These are phyloP conservation scores for Drechslerella coelobrocha DNA, from an alignment of 2,329 filamentous ascomycete species.

Conservation along the genomic window DNA sequence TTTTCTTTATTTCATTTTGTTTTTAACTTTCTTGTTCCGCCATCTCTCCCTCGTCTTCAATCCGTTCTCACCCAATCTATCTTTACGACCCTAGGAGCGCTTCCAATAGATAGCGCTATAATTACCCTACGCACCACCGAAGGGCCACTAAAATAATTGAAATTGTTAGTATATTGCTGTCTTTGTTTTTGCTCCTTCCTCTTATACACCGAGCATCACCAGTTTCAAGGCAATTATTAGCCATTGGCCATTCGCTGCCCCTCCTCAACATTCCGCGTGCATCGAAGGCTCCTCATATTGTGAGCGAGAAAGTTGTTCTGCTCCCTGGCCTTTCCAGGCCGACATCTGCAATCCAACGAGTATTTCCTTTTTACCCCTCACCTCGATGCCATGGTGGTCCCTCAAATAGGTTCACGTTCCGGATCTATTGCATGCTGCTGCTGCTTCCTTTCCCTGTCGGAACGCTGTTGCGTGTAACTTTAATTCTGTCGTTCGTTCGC, in stretches of 20 bases:
- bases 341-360: not conserved
- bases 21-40: slow-evolving; percentile 5
- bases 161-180: slow-evolving; percentile 23
- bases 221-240: slow-evolving; percentile 13
- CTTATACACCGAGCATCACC: not conserved
- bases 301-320: not conserved
- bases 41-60: slow-evolving; percentile 21
- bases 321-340: too few relatives aligned
- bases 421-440: not conserved
- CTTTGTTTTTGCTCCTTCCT: slow-evolving; percentile 3
- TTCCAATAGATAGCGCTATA: not conserved
- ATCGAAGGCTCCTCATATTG: not conserved
- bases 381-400: not conserved
- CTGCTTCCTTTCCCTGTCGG: slow-evolving; percentile 33
- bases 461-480: slow-evolving; percentile 32
- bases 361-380: slow-evolving; percentile 23
- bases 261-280: slow-evolving; percentile 6
- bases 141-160: not conserved
- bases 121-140: not conserved
- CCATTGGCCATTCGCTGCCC: slow-evolving; percentile 33
- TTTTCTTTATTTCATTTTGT: slow-evolving; percentile 8
- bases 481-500: not conserved
- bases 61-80: slow-evolving; percentile 1
- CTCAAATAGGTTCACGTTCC: not conserved
- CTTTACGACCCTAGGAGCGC: too few relatives aligned